Base-by-base conservation (phyloP, 2,329 filamentous ascomycete species). In the Penicillium corylophilum region DNA sequence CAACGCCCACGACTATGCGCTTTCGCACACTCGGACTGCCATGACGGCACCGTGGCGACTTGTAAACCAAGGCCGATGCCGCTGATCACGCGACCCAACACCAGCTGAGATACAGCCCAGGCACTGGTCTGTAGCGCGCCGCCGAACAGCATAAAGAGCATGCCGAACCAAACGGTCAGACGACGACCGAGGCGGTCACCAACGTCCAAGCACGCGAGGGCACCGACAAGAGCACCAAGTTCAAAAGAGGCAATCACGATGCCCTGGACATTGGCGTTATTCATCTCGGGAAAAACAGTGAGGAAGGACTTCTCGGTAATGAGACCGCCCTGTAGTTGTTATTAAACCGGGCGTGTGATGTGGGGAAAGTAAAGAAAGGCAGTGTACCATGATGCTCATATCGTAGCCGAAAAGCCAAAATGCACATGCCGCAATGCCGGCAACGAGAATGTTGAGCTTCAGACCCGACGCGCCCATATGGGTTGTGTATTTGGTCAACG, bases 241-340 rank as follows among this genome's bases (percentile, higher is more conserved):
- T 74, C 70, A 16, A 74, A 63, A 59, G 79, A 77, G 4, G 72
- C 67, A 16, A 65, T 70, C 44, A 71, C 57, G 57, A 68, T 66
- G 18, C 69, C 71, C 50, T 69, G 67, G 20, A 56, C 31, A 29
- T 44, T 51, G 20, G 53, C 38, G 28, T 55, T 44, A 8, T 50
- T 49, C 22, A 43, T 56, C 46, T 55, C 51, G 13, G 53, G 49
- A 26, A 56, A 54, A 33, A 59, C 54, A 18, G 46, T 47, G 8
- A 50, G 44, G 53, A 57, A 60, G 24, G 51, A 41, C 18, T 57
- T 33, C 26, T 61, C 56, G 12, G 57, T 55, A 38, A 60, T 59
- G 9, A 36, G 33, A 20, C 33, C 33, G 16, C 33, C 33, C 33
- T 36, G 16, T 36, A 20, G 18, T 20, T 20, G 33, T 36, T 20